These are phyloP conservation scores for Lippia alba DNA, from an alignment of 305 asterid species.

Conservation along the genomic window DNA sequence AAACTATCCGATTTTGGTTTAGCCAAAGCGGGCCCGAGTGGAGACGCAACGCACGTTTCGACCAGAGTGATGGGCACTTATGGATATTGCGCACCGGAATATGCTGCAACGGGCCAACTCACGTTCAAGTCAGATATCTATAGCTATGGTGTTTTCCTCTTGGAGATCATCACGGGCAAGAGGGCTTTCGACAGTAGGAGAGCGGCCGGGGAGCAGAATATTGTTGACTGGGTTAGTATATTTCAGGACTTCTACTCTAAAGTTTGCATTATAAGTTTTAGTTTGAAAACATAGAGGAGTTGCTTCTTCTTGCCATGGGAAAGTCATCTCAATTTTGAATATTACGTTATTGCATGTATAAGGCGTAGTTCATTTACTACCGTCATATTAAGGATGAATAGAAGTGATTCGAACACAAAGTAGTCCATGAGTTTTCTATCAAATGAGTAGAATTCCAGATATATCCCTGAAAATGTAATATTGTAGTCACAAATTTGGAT, in stretches of 20 bases:
- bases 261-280: not conserved
- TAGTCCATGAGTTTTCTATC: too few species aligned
- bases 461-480: too few species aligned
- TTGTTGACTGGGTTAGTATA: constrained; percentile 61
- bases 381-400: too few species aligned
- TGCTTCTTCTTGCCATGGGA: not conserved
- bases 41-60: constrained; percentile 65
- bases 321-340: not conserved
- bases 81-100: constrained; percentile 73
- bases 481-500: too few species aligned
- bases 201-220: constrained; percentile 46
- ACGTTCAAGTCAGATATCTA: constrained; percentile 68
- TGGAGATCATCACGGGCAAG: constrained; percentile 63
- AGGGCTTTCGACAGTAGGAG: constrained; percentile 51
- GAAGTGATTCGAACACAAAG: too few species aligned
- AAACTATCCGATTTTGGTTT: constrained; percentile 66
- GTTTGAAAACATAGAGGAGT: not conserved
- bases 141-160: constrained; percentile 64
- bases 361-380: too few species aligned
- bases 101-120: constrained; percentile 69
- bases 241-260: not conserved
- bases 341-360: not conserved
- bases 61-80: constrained; percentile 78
- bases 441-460: too few species aligned
- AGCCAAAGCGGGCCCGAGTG: constrained; percentile 65